Conservation (phyloP, 345 rosid species). For the Brassica rapa region DNA sequence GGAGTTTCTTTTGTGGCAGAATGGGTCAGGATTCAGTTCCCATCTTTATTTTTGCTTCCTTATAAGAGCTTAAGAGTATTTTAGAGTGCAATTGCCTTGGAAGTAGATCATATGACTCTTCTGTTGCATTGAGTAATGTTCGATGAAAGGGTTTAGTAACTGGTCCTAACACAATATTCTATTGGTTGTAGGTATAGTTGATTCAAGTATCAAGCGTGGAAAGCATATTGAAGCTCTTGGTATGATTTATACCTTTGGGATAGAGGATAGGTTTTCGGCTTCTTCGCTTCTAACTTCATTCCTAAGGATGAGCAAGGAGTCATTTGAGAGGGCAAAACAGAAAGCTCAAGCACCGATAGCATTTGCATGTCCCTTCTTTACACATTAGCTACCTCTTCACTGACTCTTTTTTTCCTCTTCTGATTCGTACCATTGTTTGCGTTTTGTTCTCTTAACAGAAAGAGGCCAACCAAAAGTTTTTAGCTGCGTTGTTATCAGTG, state of each 20-base stretch:
- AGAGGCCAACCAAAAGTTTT: constrained; percentile 45
- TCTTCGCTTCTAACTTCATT: constrained; percentile 50
- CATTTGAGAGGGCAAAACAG: constrained; percentile 47
- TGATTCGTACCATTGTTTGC: constrained; percentile 20
- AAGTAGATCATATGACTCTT: not conserved
- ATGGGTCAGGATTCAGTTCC: not conserved
- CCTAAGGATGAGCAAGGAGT: constrained; percentile 54
- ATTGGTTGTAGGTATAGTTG: constrained; percentile 36
- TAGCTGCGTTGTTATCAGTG: constrained; percentile 52
- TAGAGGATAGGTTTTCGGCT: constrained; percentile 64
- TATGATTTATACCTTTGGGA: constrained; percentile 51
- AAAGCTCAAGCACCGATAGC: constrained; percentile 42
- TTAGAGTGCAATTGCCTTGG: not conserved
- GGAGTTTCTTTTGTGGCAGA: constrained; percentile 10
- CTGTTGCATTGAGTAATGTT: not conserved
- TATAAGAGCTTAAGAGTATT: not conserved
- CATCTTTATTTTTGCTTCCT: not conserved
- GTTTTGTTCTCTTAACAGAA: constrained; percentile 34
- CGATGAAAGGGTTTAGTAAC: not conserved
- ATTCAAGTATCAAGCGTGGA: constrained; percentile 38
- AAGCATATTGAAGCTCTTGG: constrained; percentile 58
- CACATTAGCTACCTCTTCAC: not conserved
- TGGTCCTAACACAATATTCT: not conserved
- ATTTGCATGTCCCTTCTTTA: constrained; percentile 42
- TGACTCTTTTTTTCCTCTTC: not conserved